Evolutionary conservation across 2,329 filamentous ascomycete genomes (phyloP), one percentile per base, ranked within the genome.

Genomic region (Colletotrichum sp.): DNA sequence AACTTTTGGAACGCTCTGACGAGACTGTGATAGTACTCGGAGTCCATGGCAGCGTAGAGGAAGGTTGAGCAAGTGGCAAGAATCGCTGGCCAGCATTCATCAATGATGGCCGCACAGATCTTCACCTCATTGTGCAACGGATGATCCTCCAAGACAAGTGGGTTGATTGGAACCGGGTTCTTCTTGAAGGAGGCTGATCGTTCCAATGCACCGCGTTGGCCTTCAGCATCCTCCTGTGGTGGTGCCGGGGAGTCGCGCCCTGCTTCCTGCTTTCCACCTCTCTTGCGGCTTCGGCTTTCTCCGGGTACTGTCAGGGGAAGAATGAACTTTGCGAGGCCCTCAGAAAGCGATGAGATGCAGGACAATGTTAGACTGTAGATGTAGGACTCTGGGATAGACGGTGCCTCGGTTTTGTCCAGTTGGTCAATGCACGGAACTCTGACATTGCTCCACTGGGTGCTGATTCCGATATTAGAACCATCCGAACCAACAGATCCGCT

Each of bases 41-140:
- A 94, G 82, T 99, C 97, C 6, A 99, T 88, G 0, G 96, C 93
- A 34, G 97, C 95, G 82, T 98, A 98, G 22, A 99, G 87, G 82
- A 99, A 99, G 0, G 96, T 98, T 0, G 97, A 99, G 80, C 96
- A 98, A 3, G 96, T 97, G 2, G 97, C 96, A 65, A 99, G 90
- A 52, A 99, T 93, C 15, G 97, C 97, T 63, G 97, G 97, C 97
- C 97, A 99, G 83, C 96, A 99, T 79, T 95, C 91, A 6, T 98
- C 95, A 28, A 99, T 94, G 71, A 99, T 94, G 12, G 90, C 90
- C 15, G 95, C 95, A 80, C 95, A 96, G 3, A 92, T 92, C 80
- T 93, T 92, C 72, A 99, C 92, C 66, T 95, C 94, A 2, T 88
- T 83, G 68, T 93, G 90, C 10, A 95, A 88, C 1, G 94, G 90